phyloP scores from a whole-genome alignment of 140 eudicot species.

The Cichorium intybus region DNA sequence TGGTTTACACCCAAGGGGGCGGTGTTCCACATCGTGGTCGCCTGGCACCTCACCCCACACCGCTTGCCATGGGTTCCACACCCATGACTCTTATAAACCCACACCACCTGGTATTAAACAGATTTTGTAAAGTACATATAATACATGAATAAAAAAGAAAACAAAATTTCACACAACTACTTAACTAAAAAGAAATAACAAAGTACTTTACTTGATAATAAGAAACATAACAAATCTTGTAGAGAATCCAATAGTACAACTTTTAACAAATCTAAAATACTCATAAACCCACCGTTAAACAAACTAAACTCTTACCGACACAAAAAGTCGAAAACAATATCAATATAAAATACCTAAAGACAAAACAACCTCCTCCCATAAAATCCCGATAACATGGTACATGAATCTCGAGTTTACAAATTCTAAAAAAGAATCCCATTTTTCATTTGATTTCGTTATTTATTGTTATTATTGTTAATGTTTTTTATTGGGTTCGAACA shows the following conservation, averaged over 20 bases:
- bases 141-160: too few species aligned
- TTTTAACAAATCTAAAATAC: conserved; percentile 9
- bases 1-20: too few species aligned
- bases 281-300: conserved; percentile 6
- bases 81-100: too few species aligned
- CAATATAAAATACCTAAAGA: conserved; percentile 27
- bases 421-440: background rate
- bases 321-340: background rate
- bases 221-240: conserved; percentile 15
- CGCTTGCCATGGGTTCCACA: too few species aligned
- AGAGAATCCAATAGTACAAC: conserved; percentile 30
- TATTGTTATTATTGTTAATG: conserved; percentile 20
- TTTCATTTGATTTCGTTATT: too few species aligned
- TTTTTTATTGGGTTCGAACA: conserved; percentile 73
- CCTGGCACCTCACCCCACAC: too few species aligned
- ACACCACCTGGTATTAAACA: too few species aligned
- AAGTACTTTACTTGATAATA: background rate
- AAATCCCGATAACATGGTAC: too few species aligned
- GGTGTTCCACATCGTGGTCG: too few species aligned
- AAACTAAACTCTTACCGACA: conserved; percentile 4
- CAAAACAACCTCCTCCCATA: conserved; percentile 1
- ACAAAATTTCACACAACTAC: background rate
- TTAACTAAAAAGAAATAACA: background rate
- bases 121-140: too few species aligned
- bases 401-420: conserved; percentile 21